Percentiles rank a stretch among this genome's conserved stretches.
Conservation (phyloP, 305 asterid genomes). For the Fraxinus sp. region DNA sequence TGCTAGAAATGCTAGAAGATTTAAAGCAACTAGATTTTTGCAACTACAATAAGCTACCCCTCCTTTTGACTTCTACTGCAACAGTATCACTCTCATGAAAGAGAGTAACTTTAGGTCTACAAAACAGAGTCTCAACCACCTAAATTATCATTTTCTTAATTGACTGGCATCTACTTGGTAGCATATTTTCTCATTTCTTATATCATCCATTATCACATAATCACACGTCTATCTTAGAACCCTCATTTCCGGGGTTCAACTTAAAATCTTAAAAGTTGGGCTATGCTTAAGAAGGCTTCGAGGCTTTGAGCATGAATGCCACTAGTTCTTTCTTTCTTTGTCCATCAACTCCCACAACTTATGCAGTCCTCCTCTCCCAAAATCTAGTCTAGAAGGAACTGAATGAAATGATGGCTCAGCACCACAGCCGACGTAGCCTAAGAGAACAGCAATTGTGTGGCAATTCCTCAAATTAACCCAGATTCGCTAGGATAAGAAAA, state of each 20-base stretch:
- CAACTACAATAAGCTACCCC: not conserved
- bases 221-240: not conserved
- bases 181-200: not conserved
- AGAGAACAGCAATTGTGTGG: not conserved
- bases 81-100: not conserved
- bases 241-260: not conserved
- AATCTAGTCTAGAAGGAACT: not conserved
- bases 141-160: not conserved
- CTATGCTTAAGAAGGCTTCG: not conserved
- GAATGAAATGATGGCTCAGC: slow-evolving; percentile 3
- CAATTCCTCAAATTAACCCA: not conserved
- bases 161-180: not conserved
- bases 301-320: not conserved
- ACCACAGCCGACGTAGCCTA: not conserved
- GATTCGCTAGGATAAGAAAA: not conserved
- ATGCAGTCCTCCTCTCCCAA: not conserved
- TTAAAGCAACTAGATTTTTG: not conserved
- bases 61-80: not conserved
- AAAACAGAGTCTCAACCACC: not conserved
- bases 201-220: not conserved
- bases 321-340: not conserved
- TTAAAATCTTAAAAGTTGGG: not conserved
- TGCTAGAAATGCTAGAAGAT: not conserved
- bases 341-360: not conserved
- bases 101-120: not conserved